phyloP scores from a whole-genome alignment of 192 early-diverging fungal genomes.

The Backusella mclennaniae region DNA sequence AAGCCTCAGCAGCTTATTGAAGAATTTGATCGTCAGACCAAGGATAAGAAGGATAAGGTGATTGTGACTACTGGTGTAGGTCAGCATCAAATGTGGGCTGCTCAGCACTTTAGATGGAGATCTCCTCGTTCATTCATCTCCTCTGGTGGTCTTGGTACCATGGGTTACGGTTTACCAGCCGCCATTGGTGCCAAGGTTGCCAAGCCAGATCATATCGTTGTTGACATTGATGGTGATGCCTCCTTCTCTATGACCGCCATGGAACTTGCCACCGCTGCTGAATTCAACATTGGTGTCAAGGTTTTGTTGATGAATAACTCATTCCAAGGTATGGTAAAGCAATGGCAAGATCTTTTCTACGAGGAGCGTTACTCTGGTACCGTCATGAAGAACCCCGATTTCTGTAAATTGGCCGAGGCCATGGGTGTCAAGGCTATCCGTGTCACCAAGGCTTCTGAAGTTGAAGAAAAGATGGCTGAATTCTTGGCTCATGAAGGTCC shows the following conservation, averaged over 20 bases:
- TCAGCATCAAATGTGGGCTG: slow-evolving; percentile 99
- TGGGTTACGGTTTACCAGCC: slow-evolving; percentile 96
- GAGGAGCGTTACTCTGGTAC: slow-evolving; percentile 95
- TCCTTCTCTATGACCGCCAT: slow-evolving; percentile 98
- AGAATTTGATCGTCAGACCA: slow-evolving; percentile 85
- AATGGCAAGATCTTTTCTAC: slow-evolving; percentile 97
- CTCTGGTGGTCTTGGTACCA: slow-evolving; percentile 97
- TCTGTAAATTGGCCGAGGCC: slow-evolving; percentile 94
- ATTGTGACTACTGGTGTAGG: slow-evolving; percentile 97
- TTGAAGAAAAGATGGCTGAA: slow-evolving; percentile 83
- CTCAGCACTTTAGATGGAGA: slow-evolving; percentile 93
- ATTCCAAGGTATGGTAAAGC: slow-evolving; percentile 98
- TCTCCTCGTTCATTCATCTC: slow-evolving; percentile 86
- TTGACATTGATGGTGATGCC: slow-evolving; percentile 99
- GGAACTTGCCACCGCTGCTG: slow-evolving; percentile 95
- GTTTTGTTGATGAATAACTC: slow-evolving; percentile 96
- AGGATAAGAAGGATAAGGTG: slow-evolving; percentile 85
- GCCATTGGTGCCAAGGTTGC: slow-evolving; percentile 98
- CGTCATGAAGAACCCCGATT: slow-evolving; percentile 95
- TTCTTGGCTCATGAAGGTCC: slow-evolving; percentile 88
- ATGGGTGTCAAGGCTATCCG: slow-evolving; percentile 92
- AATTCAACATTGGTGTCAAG: slow-evolving; percentile 97
- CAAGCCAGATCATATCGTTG: slow-evolving; percentile 88
- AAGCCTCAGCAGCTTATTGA: slow-evolving; percentile 95
- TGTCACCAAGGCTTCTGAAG: slow-evolving; percentile 78